Evolutionary conservation across 495 filamentous ascomycete species (phyloP).

Genomic region (Neurospora intermedia): DNA sequence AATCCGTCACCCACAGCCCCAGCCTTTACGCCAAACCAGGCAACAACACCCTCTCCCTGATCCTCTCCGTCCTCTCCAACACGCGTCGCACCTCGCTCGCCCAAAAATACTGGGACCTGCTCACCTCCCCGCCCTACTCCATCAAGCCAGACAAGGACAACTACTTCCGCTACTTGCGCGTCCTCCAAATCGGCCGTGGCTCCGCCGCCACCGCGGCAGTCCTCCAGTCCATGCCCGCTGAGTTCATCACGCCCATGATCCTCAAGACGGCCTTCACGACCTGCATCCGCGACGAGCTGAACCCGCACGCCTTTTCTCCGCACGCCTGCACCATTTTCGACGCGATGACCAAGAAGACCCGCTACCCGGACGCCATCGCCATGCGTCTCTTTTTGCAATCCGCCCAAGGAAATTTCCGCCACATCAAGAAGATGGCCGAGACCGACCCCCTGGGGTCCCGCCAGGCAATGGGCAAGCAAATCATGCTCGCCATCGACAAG

Average conservation of each 20-base stretch:
- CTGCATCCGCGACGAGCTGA: constrained; percentile 62
- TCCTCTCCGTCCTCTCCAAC: constrained; percentile 50
- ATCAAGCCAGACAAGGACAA: constrained; percentile 62
- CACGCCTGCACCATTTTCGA: constrained; percentile 48
- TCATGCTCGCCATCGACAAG: constrained; percentile 25
- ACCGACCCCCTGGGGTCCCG: constrained; percentile 8
- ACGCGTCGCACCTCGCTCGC: constrained; percentile 40
- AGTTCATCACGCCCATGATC: constrained; percentile 34
- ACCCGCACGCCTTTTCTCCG: constrained; percentile 42
- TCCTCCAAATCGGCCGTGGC: constrained; percentile 53
- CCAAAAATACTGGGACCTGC: constrained; percentile 59
- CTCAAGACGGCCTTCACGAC: constrained; percentile 61
- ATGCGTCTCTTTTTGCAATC: constrained; percentile 31
- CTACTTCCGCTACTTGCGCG: constrained; percentile 52
- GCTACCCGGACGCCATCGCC: constrained; percentile 31
- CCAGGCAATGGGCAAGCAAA: constrained; percentile 20
- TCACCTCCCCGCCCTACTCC: constrained; percentile 40
- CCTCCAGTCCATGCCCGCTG: constrained; percentile 39
- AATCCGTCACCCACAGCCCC: not conserved
- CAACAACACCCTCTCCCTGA: constrained; percentile 58
- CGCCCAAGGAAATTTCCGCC: constrained; percentile 22
- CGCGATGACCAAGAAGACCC: constrained; percentile 37
- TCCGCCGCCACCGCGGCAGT: constrained; percentile 43
- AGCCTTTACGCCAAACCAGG: constrained; percentile 39
- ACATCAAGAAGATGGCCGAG: constrained; percentile 7